A percentile compares a stretch with the other conserved stretches of the same genome.
Conservation (phyloP, 805 yeast species). For the Candida taoyuanica region DNA sequence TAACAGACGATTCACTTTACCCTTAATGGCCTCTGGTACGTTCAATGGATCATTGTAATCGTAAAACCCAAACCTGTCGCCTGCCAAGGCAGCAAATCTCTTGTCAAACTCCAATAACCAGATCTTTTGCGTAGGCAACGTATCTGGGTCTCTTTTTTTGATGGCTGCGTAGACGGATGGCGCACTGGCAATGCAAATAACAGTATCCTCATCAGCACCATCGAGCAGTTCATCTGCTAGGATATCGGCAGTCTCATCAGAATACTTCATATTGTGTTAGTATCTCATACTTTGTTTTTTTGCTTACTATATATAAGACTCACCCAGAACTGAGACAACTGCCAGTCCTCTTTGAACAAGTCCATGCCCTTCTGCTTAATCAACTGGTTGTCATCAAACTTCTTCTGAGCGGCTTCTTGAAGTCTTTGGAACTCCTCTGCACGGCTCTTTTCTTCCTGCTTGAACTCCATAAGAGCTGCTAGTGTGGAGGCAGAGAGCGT, state of each 20-base stretch:
- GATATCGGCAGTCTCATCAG: conserved; percentile 63
- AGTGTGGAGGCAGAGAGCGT: conserved; percentile 43
- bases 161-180: conserved; percentile 91
- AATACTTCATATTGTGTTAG: conserved; percentile 33
- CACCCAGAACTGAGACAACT: conserved; percentile 79
- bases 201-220: conserved; percentile 70
- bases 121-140: conserved; percentile 62
- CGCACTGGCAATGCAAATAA: conserved; percentile 76
- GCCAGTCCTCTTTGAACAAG: conserved; percentile 88
- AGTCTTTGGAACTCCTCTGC: conserved; percentile 60
- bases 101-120: conserved; percentile 76
- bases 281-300: not conserved
- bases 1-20: conserved; percentile 64
- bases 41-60: conserved; percentile 70
- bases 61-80: conserved; percentile 64
- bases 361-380: conserved; percentile 51
- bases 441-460: conserved; percentile 52
- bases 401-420: conserved; percentile 57
- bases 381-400: conserved; percentile 26
- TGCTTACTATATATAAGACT: not conserved
- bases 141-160: conserved; percentile 42
- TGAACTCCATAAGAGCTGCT: conserved; percentile 56
- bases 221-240: conserved; percentile 69
- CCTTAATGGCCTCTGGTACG: conserved; percentile 50
- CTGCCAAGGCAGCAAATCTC: conserved; percentile 72